phyloP scores from a whole-genome alignment of 2,329 filamentous ascomycete species.

The Cladosporium sp. region DNA sequence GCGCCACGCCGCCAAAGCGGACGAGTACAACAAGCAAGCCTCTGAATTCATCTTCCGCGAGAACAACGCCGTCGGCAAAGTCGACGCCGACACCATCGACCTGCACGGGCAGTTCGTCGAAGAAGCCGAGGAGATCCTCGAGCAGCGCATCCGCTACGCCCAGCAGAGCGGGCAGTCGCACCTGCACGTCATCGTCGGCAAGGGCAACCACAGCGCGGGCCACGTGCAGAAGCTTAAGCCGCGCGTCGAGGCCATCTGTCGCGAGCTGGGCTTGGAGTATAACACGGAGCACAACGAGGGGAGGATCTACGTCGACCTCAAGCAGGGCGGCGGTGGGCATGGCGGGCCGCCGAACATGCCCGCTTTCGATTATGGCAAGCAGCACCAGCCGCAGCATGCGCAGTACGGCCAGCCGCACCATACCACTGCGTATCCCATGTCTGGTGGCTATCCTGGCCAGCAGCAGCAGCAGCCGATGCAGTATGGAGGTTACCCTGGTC shows the following conservation, averaged over 20 bases:
- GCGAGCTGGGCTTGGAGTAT: slow-evolving; percentile 76
- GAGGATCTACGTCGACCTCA: slow-evolving; percentile 81
- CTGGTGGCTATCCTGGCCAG: slow-evolving; percentile 29
- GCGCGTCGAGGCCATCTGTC: slow-evolving; percentile 83
- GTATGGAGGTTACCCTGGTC: slow-evolving; percentile 37
- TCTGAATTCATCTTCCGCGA: slow-evolving; percentile 93
- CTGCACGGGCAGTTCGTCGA: slow-evolving; percentile 93
- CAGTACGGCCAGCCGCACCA: slow-evolving; percentile 40
- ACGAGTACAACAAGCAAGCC: slow-evolving; percentile 84
- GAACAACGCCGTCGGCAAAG: slow-evolving; percentile 77
- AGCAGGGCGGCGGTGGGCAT: slow-evolving; percentile 66
- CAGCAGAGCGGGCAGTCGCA: slow-evolving; percentile 70
- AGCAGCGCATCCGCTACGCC: slow-evolving; percentile 77
- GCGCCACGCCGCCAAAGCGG: slow-evolving; percentile 75
- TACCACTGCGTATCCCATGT: slow-evolving; percentile 36
- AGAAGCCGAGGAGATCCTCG: slow-evolving; percentile 87
- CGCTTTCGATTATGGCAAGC: slow-evolving; percentile 40
- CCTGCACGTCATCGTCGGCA: slow-evolving; percentile 93
- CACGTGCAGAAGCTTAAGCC: slow-evolving; percentile 95
- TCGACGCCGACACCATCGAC: slow-evolving; percentile 81
- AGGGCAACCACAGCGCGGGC: slow-evolving; percentile 78
- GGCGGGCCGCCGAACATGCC: slow-evolving; percentile 44
- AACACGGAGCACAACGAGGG: slow-evolving; percentile 85
- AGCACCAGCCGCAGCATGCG: slow-evolving; percentile 32
- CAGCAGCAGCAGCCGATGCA: slow-evolving; percentile 43